A percentile compares a stretch with the other conserved stretches of the same genome.
Conservation (phyloP, 345 rosid species). For the Aquilaria sinensis region DNA sequence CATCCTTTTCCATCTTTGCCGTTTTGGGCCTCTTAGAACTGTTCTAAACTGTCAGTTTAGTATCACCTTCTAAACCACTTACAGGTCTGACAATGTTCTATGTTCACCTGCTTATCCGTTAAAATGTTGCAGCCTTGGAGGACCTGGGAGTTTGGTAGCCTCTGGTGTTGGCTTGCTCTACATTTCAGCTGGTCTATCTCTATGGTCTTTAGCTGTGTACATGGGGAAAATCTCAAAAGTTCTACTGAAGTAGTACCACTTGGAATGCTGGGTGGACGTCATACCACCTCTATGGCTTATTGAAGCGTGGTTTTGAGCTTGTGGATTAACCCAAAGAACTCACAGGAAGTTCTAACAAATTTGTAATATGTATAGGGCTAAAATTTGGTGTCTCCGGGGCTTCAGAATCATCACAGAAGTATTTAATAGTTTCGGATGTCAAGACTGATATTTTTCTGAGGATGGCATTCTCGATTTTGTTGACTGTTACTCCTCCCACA, state of each 20-base stretch:
- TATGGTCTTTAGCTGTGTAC: constrained; percentile 87
- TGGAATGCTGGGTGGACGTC: constrained; percentile 6
- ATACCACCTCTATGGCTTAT: too few species aligned
- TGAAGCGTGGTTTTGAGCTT: too few species aligned
- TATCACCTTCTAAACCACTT: neutral
- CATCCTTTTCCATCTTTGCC: neutral
- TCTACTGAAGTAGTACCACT: constrained; percentile 47
- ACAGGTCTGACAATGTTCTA: constrained; percentile 6
- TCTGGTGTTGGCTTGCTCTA: constrained; percentile 80
- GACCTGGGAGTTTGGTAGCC: constrained; percentile 40
- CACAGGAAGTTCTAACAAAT: too few species aligned
- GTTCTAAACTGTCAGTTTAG: neutral
- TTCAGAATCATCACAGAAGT: too few species aligned
- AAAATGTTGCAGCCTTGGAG: constrained; percentile 45
- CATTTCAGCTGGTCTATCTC: constrained; percentile 85
- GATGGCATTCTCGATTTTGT: too few species aligned
- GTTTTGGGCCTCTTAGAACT: neutral
- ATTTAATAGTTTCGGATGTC: too few species aligned
- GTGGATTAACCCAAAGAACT: too few species aligned
- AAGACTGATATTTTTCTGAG: too few species aligned
- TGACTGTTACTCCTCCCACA: too few species aligned
- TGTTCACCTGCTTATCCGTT: neutral
- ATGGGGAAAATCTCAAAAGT: constrained; percentile 79
- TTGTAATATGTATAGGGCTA: too few species aligned
- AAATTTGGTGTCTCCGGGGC: too few species aligned